Conservation (phyloP, 768 basidiomycete species). For the Coprinellus micaceus region DNA sequence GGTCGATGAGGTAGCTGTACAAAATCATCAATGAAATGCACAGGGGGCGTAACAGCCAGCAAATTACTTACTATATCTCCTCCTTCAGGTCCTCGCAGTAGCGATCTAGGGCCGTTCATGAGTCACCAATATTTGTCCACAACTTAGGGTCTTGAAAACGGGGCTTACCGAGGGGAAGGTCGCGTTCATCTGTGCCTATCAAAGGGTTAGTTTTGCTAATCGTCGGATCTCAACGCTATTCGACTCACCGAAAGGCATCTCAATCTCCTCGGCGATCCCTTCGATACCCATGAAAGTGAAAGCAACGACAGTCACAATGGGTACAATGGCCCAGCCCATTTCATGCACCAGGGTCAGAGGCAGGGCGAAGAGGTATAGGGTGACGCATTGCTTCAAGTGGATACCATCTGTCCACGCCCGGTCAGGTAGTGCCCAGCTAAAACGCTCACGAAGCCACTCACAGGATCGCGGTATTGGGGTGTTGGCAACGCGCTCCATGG, state of each 20-base stretch:
- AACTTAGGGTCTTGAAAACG: background rate
- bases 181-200: slow-evolving; percentile 60
- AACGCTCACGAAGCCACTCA: slow-evolving; percentile 28
- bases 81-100: slow-evolving; percentile 86
- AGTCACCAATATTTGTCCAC: background rate
- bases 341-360: slow-evolving; percentile 84
- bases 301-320: slow-evolving; percentile 81
- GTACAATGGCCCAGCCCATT: slow-evolving; percentile 79
- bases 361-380: slow-evolving; percentile 85
- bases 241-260: slow-evolving; percentile 84
- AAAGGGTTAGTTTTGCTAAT: too few relatives aligned
- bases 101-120: slow-evolving; percentile 46
- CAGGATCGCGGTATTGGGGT: slow-evolving; percentile 80
- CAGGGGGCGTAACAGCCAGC: slow-evolving; percentile 10
- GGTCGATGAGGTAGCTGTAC: slow-evolving; percentile 62
- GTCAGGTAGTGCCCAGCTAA: background rate
- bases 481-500: slow-evolving; percentile 89
- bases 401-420: slow-evolving; percentile 58
- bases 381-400: slow-evolving; percentile 94
- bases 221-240: background rate
- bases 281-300: slow-evolving; percentile 95
- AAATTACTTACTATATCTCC: slow-evolving; percentile 65
- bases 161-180: slow-evolving; percentile 68
- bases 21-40: too few relatives aligned
- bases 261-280: slow-evolving; percentile 92